These are phyloP conservation scores for Citrus medica DNA, from an alignment of 345 rosid genomes.

Conservation along the genomic window DNA sequence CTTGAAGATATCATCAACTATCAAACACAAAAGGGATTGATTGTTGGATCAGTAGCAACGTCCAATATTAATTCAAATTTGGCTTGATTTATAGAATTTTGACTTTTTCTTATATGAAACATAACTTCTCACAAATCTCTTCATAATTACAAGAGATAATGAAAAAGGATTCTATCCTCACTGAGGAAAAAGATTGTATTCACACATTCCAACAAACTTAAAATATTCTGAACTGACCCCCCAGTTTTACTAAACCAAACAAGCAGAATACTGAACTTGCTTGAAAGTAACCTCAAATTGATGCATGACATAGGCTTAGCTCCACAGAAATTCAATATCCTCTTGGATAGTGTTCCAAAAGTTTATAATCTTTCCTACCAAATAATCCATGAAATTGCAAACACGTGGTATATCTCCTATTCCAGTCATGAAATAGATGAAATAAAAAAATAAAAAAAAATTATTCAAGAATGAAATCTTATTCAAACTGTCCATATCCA, in stretches of 20 bases:
- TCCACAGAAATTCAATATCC: background rate
- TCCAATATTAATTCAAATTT: background rate
- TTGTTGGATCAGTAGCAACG: background rate
- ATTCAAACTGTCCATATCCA: no score
- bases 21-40: background rate
- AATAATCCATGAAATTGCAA: background rate
- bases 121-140: background rate
- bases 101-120: background rate
- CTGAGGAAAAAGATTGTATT: background rate
- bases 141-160: background rate
- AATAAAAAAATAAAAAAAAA: no score
- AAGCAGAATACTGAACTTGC: background rate
- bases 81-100: background rate
- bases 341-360: background rate
- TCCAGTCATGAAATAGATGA: no score
- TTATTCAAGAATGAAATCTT: no score
- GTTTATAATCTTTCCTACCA: background rate
- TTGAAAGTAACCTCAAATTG: background rate
- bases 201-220: background rate
- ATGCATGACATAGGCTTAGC: background rate
- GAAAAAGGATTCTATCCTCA: background rate
- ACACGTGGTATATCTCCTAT: background rate
- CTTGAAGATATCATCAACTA: background rate
- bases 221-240: background rate
- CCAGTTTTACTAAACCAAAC: background rate